Evolutionary conservation across 2,329 filamentous ascomycete species (phyloP), one percentile per base, ranked within the genome.

Genomic region (Penicillium hordei): DNA sequence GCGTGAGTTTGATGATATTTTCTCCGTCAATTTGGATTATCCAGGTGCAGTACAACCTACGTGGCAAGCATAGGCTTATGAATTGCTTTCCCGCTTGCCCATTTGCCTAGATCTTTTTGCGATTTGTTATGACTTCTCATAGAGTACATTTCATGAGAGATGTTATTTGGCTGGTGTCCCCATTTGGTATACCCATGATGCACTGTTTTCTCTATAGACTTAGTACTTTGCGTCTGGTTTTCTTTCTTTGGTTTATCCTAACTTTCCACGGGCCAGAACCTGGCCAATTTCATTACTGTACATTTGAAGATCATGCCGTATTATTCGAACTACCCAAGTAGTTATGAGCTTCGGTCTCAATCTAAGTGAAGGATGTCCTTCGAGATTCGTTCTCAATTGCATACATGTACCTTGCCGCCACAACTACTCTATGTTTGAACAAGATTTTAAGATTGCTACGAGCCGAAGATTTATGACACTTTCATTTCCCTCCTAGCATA

Each of bases 1-100:
- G 72, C 72, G 29, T 75, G 53, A 67, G 19, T 29, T 49, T 25
- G 7, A 23, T 23, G 2, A 10, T 13, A 33, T 19, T 15, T 52
- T 15, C 12, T 8, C 21, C 17, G 12, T 52, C 17, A 19, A 13
- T 10, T 9, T 27, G 19, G 29, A 19, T 45, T 13, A 34, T 44
- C 6, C 15, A 34, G 39, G 49, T 29, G 19, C 39, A 33, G 36
- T 34, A 33, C 2, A 2, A 43, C 17, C 50, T 48, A 19, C 15
- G 25, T 53, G 42, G 33, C 33, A 29, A 39, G 13, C 4, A 31
- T 25, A n/a, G 19, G 51, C 33, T 8, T 27, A 38, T 48, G 42
- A n/a, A 21, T 38, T 38, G 33, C 19, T 25, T 33, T 19, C 42
- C 23, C 40, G 25, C 33, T 25, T 29, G n/a, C 31, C 9, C 4